phyloP scores from a whole-genome alignment of 1,284 basidiomycete species.

The Testicularia cyperi region DNA sequence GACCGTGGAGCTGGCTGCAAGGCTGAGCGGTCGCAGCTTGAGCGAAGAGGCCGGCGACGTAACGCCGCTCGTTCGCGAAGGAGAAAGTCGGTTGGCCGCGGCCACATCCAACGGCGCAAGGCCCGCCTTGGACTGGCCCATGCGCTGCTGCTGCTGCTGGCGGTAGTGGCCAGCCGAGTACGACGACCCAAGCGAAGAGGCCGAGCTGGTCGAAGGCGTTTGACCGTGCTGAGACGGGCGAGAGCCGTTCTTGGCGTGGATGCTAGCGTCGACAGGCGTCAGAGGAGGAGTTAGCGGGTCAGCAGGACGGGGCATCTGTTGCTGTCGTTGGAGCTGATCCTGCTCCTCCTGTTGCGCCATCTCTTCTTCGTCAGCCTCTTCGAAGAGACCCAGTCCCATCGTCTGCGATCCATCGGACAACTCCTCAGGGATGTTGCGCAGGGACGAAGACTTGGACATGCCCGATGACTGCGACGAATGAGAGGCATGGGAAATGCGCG shows the following conservation, averaged over 20 bases:
- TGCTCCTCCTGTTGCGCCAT: constrained; percentile 6
- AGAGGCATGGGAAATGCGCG: too few relatives aligned
- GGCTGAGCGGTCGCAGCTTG: constrained; percentile 28
- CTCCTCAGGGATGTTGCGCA: constrained; percentile 33
- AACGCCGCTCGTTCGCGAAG: not conserved
- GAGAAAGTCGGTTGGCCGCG: constrained; percentile 24
- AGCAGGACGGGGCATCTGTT: constrained; percentile 10
- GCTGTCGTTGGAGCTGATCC: constrained; percentile 15
- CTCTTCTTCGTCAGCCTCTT: constrained; percentile 21
- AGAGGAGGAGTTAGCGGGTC: constrained; percentile 29
- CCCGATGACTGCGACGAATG: not conserved
- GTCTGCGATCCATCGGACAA: constrained; percentile 14
- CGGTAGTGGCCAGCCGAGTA: constrained; percentile 6
- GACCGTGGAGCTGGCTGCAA: constrained; percentile 20
- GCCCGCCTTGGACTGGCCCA: constrained; percentile 6
- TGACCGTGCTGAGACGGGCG: constrained; percentile 20
- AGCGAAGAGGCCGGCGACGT: constrained; percentile 15
- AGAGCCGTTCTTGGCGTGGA: constrained; percentile 11
- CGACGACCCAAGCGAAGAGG: constrained; percentile 12
- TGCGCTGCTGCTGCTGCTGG: not conserved
- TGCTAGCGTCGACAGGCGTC: constrained; percentile 18
- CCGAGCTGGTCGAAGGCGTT: constrained; percentile 21
- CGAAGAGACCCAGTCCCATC: constrained; percentile 30
- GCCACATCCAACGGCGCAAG: constrained; percentile 21
- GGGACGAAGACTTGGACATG: constrained; percentile 19